These are phyloP conservation scores for Gardenia jasminoides DNA, from an alignment of 257 asterid genomes.

Conservation along the genomic window DNA sequence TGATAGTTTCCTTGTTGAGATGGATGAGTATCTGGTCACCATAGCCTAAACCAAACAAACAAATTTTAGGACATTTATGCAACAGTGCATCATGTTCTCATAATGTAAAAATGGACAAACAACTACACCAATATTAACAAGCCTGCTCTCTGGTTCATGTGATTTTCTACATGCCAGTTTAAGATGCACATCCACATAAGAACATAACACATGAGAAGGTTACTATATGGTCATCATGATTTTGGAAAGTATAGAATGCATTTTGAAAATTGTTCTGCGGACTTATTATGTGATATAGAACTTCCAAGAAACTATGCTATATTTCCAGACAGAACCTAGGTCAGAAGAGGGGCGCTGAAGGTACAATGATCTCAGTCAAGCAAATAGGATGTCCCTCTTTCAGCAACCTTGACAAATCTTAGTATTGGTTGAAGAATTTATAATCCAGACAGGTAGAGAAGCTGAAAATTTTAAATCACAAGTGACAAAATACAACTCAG, in stretches of 20 bases:
- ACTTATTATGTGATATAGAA: not conserved
- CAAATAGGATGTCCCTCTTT: not conserved
- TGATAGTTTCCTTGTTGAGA: conserved; percentile 83
- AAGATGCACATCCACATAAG: not conserved
- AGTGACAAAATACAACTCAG: not conserved
- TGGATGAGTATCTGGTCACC: conserved; percentile 69
- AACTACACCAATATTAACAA: not conserved
- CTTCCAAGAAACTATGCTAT: not conserved
- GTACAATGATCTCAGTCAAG: not conserved
- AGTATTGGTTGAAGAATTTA: not conserved
- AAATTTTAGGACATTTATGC: not conserved
- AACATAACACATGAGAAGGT: not conserved
- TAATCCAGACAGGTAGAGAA: not conserved
- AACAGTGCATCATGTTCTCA: no score
- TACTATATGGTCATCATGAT: not conserved
- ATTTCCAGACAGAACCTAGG: not conserved
- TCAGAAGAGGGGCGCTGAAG: not conserved
- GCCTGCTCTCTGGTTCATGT: not conserved
- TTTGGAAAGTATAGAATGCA: not conserved
- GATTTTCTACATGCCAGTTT: not conserved
- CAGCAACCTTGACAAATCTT: not conserved
- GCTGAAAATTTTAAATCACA: not conserved
- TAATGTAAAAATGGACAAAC: no score
- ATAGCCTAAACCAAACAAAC: conserved; percentile 58
- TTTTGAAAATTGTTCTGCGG: not conserved